phyloP scores from a whole-genome alignment of 2,329 filamentous ascomycete species.

The Beauveria bassiana region DNA sequence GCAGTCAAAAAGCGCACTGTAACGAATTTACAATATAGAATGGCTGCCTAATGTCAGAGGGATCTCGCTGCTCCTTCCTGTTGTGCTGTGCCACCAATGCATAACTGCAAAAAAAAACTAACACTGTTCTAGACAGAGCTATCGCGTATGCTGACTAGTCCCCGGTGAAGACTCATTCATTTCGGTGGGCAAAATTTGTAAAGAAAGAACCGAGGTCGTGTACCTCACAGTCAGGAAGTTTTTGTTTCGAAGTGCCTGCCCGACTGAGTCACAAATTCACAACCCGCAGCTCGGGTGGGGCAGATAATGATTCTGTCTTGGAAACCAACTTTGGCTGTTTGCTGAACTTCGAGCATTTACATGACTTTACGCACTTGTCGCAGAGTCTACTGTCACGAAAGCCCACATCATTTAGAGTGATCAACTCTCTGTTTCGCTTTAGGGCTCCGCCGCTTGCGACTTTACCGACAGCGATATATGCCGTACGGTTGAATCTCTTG shows the following conservation, averaged over 20 bases:
- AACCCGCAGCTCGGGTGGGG: constrained; percentile 1
- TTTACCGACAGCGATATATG: background rate
- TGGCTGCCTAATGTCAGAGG: background rate
- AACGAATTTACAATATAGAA: background rate
- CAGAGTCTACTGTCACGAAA: background rate
- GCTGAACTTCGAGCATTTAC: background rate
- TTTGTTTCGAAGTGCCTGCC: background rate
- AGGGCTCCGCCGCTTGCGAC: background rate
- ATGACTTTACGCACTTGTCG: background rate
- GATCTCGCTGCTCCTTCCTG: background rate
- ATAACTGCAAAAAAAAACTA: background rate
- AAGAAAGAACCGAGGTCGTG: background rate
- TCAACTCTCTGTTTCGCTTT: background rate
- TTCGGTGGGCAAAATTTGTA: background rate
- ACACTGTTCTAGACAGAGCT: too few relatives aligned
- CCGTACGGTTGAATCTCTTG: background rate
- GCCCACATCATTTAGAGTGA: background rate
- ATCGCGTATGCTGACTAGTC: background rate
- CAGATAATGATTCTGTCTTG: background rate
- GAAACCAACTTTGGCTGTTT: background rate
- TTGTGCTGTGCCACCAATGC: background rate
- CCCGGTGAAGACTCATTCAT: background rate
- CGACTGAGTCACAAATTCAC: constrained; percentile 3
- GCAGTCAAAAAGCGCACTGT: background rate
- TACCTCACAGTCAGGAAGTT: background rate